Evolutionary conservation across 495 filamentous ascomycete genomes (phyloP).

Genomic region (Aspergillus homomorphus): DNA sequence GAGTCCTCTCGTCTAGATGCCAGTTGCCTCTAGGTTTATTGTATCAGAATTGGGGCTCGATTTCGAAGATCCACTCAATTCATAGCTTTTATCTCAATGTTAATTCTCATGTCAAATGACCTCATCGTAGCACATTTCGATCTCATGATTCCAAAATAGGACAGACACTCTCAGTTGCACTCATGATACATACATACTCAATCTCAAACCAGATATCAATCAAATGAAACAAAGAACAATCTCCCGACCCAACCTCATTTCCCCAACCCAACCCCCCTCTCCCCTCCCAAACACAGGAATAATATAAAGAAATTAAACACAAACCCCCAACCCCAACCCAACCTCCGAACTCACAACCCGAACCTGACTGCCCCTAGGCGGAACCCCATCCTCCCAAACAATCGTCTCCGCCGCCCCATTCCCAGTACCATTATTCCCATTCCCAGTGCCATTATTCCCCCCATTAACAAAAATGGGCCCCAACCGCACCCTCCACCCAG

Average conservation of each 20-base stretch:
- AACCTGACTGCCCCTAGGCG: constrained; percentile 50
- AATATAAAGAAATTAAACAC: constrained; percentile 17
- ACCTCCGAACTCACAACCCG: constrained; percentile 30
- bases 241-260: constrained; percentile 17
- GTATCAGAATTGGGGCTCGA: too few relatives aligned
- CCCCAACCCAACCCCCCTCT: background rate
- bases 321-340: constrained; percentile 38
- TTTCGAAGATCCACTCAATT: too few relatives aligned
- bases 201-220: too few relatives aligned
- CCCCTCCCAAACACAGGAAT: background rate
- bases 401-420: constrained; percentile 35
- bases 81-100: too few relatives aligned
- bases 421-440: background rate
- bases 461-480: constrained; percentile 18
- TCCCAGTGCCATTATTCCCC: background rate
- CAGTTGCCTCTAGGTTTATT: too few relatives aligned
- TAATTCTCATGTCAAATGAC: too few relatives aligned
- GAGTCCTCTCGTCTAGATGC: too few relatives aligned
- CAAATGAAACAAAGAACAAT: too few relatives aligned
- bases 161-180: too few relatives aligned
- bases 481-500: constrained; percentile 40
- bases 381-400: constrained; percentile 48
- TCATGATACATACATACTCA: too few relatives aligned
- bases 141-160: too few relatives aligned
- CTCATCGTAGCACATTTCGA: too few relatives aligned